Base-by-base conservation (phyloP, 768 basidiomycete species). In the Xerocomus spinulosus region DNA sequence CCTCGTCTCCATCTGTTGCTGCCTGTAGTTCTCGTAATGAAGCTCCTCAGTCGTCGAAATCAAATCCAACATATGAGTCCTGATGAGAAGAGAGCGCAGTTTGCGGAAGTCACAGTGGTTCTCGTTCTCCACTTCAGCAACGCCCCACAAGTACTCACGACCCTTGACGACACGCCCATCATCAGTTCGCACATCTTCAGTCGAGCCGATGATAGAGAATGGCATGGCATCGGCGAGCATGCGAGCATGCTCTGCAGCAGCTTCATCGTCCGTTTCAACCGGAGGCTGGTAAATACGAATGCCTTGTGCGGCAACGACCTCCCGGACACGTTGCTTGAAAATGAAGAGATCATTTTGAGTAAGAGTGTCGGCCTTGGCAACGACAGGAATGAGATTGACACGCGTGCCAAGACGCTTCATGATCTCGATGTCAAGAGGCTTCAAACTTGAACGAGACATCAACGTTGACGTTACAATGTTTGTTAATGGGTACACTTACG, bases 81-180 rank as follows among this genome's bases (percentile, higher is more conserved):
- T 84, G 70, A 98, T 95, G 38, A 98, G 78, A 34, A 98, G 77
- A 10, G 92, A 92, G 46, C 96, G 88, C 42, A 99, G 77, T 72
- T 96, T 97, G 73, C 88, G 89, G 83, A 99, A 99, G 71, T 98
- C 96, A 67, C 96, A 99, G 73, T 99, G 96, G 67, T 87, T 86
- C 73, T 99, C 96, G 66, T 99, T 98, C 72, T 99, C 96, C 52
- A 99, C 95, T 77, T 99, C 96, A 9, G 96, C 96, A n/a, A 99
- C 93, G 77, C 96, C 96, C 96, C 96, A 99, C 13, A 95, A 82
- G 66, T 99, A 99, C 70, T 98, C 91, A 60, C 96, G 85, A 38
- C 96, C 96, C 72, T 98, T 98, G 64, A 99, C 96, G 28, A 81
- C 70, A 48, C 93, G 82, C 10, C 96, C 96, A 64, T 98, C 95